Percentiles rank a stretch among this genome's conserved stretches.
Evolutionary conservation across 192 early-diverging fungal genomes (phyloP).

Genomic region (Coemansia sp.): DNA sequence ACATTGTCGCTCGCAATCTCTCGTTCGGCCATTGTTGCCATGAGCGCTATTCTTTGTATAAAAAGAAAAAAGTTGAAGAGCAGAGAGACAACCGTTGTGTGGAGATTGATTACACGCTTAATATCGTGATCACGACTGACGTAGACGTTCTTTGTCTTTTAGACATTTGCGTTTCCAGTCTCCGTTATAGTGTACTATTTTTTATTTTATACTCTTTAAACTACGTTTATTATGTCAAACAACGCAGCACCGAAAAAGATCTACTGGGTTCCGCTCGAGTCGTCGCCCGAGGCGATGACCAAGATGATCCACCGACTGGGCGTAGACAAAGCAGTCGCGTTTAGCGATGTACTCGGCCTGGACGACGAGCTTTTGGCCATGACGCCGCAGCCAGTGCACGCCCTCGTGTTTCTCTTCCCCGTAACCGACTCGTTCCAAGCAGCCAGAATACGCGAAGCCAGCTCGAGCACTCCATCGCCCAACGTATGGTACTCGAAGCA

Average conservation of each 20-base stretch:
- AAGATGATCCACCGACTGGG: constrained; percentile 72
- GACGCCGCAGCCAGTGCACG: constrained; percentile 78
- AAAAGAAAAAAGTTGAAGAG: neutral
- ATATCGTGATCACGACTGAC: too few relatives aligned
- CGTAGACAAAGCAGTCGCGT: constrained; percentile 61
- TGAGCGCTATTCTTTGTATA: neutral
- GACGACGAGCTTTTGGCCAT: constrained; percentile 80
- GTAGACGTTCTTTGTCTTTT: too few relatives aligned
- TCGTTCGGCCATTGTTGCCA: constrained; percentile 7
- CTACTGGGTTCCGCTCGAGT: constrained; percentile 85
- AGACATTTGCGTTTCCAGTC: too few relatives aligned
- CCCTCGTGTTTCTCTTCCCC: constrained; percentile 89
- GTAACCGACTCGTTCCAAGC: constrained; percentile 64
- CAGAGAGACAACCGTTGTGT: too few relatives aligned
- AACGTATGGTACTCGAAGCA: constrained; percentile 79
- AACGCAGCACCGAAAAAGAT: constrained; percentile 20
- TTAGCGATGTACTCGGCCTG: constrained; percentile 80
- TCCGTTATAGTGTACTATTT: neutral
- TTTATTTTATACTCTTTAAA: neutral
- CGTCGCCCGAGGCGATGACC: constrained; percentile 75
- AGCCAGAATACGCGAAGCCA: constrained; percentile 55
- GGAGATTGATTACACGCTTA: too few relatives aligned
- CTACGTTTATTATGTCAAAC: neutral
- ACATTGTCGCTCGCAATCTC: neutral
- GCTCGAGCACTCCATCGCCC: constrained; percentile 10